Conservation (phyloP, 345 rosid species). For the Brassica incana region DNA sequence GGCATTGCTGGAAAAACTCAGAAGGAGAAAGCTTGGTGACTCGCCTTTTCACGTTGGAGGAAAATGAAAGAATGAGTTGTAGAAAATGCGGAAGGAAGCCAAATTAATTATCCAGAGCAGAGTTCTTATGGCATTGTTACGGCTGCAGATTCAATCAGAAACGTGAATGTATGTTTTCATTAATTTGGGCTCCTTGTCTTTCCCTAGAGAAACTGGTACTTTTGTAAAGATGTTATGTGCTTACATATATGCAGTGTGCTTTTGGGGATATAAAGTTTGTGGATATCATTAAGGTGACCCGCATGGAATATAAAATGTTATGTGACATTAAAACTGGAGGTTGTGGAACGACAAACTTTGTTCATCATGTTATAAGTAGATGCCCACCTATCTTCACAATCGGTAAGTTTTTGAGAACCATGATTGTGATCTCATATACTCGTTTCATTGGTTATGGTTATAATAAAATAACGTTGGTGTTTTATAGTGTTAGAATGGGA, state of each 20-base stretch:
- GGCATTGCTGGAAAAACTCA: constrained; percentile 20
- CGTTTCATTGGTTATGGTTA: background rate
- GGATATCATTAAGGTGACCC: constrained; percentile 19
- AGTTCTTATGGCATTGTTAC: constrained; percentile 10
- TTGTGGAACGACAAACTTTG: constrained; percentile 19
- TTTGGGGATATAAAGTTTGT: constrained; percentile 18
- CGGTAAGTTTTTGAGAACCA: constrained; percentile 16
- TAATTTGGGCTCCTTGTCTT: background rate
- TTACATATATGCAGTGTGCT: constrained; percentile 11
- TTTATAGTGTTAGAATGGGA: constrained; percentile 35
- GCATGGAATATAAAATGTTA: constrained; percentile 13
- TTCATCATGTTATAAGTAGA: constrained; percentile 7
- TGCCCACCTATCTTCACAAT: constrained; percentile 21
- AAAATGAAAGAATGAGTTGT: constrained; percentile 23
- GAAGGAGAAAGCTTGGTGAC: background rate
- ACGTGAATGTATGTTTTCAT: constrained; percentile 19
- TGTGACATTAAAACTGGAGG: constrained; percentile 32
- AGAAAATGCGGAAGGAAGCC: constrained; percentile 11
- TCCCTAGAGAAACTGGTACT: background rate
- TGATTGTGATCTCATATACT: background rate
- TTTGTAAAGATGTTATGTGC: background rate
- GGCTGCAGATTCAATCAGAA: constrained; percentile 19
- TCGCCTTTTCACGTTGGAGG: background rate
- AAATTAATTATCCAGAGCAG: constrained; percentile 19
- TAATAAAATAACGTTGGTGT: background rate